Conservation (phyloP, 2,329 filamentous ascomycete genomes). For the Alternaria brassicicola region DNA sequence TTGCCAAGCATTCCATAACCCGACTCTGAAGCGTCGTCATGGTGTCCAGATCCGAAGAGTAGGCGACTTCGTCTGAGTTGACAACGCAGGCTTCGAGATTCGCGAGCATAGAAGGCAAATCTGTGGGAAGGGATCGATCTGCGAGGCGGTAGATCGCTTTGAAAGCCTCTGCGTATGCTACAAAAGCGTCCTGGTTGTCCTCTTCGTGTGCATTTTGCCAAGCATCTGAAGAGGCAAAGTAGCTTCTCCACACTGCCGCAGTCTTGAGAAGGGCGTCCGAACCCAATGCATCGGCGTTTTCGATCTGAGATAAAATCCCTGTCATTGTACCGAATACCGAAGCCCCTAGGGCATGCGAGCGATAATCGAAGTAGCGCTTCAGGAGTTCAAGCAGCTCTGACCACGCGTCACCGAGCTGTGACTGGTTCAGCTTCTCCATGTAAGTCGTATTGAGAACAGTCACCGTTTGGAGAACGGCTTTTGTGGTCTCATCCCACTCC, state of each 20-base stretch:
- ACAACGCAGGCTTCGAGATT: constrained; percentile 75
- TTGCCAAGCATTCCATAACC: constrained; percentile 70
- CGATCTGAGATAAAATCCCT: constrained; percentile 46
- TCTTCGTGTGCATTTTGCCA: constrained; percentile 33
- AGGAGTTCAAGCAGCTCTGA: constrained; percentile 73
- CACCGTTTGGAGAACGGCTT: constrained; percentile 46
- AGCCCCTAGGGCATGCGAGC: constrained; percentile 50
- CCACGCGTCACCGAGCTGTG: constrained; percentile 76
- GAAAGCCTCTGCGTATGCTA: constrained; percentile 80
- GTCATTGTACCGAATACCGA: constrained; percentile 52
- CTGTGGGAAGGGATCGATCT: constrained; percentile 64
- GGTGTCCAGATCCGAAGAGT: constrained; percentile 74
- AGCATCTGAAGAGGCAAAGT: constrained; percentile 36
- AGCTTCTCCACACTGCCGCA: constrained; percentile 43
- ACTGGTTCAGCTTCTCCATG: constrained; percentile 71
- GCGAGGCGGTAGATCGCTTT: constrained; percentile 80
- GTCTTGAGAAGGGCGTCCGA: constrained; percentile 39
- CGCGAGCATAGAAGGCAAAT: constrained; percentile 70
- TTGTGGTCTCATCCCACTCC: constrained; percentile 51
- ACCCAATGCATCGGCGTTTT: constrained; percentile 29
- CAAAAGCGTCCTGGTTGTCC: constrained; percentile 77
- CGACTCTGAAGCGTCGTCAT: constrained; percentile 74
- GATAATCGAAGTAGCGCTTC: constrained; percentile 55
- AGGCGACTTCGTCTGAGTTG: constrained; percentile 69
- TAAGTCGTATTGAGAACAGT: constrained; percentile 72